Evolutionary conservation across 345 rosid species (phyloP).

Genomic region (Eucalyptus sp.): DNA sequence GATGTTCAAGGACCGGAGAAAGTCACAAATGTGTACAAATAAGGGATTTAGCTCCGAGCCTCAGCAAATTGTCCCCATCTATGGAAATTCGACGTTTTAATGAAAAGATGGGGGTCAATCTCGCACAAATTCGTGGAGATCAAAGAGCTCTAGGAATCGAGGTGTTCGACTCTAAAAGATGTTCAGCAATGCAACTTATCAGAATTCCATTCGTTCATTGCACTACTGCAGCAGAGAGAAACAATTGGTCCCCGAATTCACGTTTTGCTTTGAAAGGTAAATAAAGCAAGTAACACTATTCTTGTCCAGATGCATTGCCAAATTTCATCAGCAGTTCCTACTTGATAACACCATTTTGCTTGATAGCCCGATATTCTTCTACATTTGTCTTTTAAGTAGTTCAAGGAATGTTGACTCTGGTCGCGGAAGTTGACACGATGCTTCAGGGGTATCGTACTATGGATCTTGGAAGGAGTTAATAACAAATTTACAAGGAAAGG

Average conservation of each 20-base stretch:
- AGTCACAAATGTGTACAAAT: fast-evolving
- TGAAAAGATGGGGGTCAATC: background rate
- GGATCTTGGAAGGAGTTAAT: background rate
- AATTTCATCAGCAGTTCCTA: background rate
- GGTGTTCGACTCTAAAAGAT: background rate
- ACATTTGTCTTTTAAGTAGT: background rate
- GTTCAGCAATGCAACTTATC: background rate
- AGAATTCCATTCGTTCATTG: background rate
- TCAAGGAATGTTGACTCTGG: background rate
- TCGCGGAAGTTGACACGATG: background rate
- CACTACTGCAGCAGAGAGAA: background rate
- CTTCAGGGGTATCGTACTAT: background rate
- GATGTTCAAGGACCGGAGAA: background rate
- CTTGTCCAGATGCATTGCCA: background rate
- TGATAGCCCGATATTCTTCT: background rate
- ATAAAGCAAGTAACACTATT: background rate
- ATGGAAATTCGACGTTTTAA: background rate
- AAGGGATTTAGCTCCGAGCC: background rate
- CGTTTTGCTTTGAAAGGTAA: background rate
- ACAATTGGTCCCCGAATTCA: background rate
- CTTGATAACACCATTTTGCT: background rate
- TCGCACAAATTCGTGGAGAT: background rate
- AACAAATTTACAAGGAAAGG: background rate
- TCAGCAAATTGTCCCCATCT: background rate
- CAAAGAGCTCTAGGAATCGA: background rate